Evolutionary conservation across 2,329 filamentous ascomycete species (phyloP), one percentile per base, ranked within the genome.

Genomic region (Fusarium sp.): DNA sequence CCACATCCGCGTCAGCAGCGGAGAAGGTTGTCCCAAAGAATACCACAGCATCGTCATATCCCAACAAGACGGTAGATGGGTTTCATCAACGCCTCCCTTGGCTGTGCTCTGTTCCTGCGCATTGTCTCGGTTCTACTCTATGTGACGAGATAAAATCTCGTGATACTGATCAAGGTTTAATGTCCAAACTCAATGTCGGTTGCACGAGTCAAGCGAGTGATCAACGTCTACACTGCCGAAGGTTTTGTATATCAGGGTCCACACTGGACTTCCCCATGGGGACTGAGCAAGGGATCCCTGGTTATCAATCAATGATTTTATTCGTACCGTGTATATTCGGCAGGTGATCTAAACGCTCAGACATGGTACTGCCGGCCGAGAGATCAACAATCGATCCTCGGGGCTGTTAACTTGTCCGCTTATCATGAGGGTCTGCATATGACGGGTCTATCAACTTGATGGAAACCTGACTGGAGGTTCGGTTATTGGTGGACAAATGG

Each of bases 1-100:
- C 23, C 4, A 20, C n/a, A 44, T 50, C 61, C 61, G 58, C 61
- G 61, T 64, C 58, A 64, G 58, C 61, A 57, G 20, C 51, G 44
- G 44, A 64, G 23, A 50, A 50, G 51, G 18, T 42, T 18, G 9
- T 28, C 33, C 46, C 33, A 38, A 44, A 26, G 6, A 16, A 31
- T 10, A 44, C 12, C 23, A 33, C 37, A 23, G 16, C n/a, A 20
- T 30, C 36, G n/a, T 16, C 10, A 26, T 20, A n/a, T 26, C n/a
- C 31, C 31, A 18, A 31, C 20, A 23, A 31, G 16, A 30, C 15
- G 12, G 30, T 16, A 15, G 16, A n/a, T 20, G 20, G 28, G 28
- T 30, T 33, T 38, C 45, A 30, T 33, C 16, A 15, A 13, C 23
- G 16, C 8, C 20, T 33, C 33, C 12, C 41, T 63, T 42, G 42